These are phyloP conservation scores for Sclerotinia borealis DNA, from an alignment of 2,329 filamentous ascomycete genomes.

Conservation along the genomic window DNA sequence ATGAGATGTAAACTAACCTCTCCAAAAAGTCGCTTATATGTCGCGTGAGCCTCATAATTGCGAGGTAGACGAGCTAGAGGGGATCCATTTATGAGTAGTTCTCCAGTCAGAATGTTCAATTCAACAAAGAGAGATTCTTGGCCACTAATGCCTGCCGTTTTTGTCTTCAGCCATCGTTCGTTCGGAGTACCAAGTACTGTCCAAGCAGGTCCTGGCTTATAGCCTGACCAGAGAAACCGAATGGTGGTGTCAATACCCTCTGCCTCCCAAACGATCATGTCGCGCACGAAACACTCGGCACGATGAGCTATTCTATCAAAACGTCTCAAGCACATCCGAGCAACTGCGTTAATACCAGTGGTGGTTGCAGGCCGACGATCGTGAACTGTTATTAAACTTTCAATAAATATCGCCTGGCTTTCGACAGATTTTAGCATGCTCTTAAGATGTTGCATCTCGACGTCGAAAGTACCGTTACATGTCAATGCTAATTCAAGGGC, in stretches of 20 bases:
- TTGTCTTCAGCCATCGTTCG: conserved; percentile 34
- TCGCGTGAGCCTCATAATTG: conserved; percentile 35
- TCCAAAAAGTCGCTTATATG: conserved; percentile 20
- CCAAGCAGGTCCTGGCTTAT: conserved; percentile 26
- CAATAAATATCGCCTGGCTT: conserved; percentile 33
- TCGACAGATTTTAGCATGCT: conserved; percentile 25
- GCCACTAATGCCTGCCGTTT: conserved; percentile 13
- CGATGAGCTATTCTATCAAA: conserved; percentile 15
- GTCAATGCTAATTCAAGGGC: conserved; percentile 38
- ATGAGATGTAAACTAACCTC: conserved; percentile 9
- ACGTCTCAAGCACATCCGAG: conserved; percentile 2
- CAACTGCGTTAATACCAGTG: background rate
- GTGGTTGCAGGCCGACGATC: conserved; percentile 36
- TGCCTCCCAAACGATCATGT: conserved; percentile 18
- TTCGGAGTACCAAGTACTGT: conserved; percentile 21
- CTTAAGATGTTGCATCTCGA: conserved; percentile 33
- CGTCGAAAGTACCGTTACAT: conserved; percentile 41
- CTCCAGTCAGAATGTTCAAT: conserved; percentile 46
- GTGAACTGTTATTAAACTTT: conserved; percentile 36
- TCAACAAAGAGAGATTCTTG: conserved; percentile 32
- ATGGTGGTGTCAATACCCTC: conserved; percentile 26
- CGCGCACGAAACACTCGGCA: conserved; percentile 20
- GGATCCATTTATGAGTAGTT: conserved; percentile 46
- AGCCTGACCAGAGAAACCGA: conserved; percentile 27
- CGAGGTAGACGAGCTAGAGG: conserved; percentile 43